Conservation (phyloP, 2,329 filamentous ascomycete genomes). For the Ophiostoma montium region DNA sequence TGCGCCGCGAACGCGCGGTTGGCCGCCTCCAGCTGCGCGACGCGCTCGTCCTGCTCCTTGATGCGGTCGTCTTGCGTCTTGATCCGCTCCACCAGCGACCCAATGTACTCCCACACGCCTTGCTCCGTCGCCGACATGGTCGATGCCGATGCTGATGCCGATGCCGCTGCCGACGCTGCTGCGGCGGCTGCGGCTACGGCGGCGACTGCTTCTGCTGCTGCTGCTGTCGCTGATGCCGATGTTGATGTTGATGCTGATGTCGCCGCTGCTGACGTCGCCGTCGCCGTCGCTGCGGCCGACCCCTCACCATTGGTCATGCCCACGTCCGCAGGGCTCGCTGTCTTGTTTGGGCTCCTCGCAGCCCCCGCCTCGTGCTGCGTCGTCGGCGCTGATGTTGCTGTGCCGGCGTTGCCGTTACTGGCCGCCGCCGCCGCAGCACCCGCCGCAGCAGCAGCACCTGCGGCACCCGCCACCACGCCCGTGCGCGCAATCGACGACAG, state of each 20-base stretch:
- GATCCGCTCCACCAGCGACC: slow-evolving; percentile 50
- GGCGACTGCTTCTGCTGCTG: neutral
- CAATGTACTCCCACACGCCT: slow-evolving; percentile 59
- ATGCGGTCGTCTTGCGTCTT: slow-evolving; percentile 31
- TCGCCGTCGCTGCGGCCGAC: slow-evolving; percentile 34
- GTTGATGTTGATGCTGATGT: slow-evolving; percentile 17
- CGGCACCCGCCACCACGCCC: no score
- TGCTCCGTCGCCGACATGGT: slow-evolving; percentile 48
- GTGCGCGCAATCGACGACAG: no score
- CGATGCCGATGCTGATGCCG: slow-evolving; percentile 29
- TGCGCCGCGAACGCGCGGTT: slow-evolving; percentile 25
- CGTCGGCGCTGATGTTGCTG: no score
- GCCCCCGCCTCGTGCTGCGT: no score
- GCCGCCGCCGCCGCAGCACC: no score
- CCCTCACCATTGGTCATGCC: no score
- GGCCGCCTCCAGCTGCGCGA: slow-evolving; percentile 24
- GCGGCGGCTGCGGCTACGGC: no score
- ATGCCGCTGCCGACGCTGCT: neutral
- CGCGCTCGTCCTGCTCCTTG: slow-evolving; percentile 16
- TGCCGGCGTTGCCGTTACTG: no score
- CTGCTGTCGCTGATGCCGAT: slow-evolving; percentile 21
- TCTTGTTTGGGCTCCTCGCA: no score
- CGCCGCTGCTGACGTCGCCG: slow-evolving; percentile 31
- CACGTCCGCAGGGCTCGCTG: no score
- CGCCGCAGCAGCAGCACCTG: no score